phyloP scores from a whole-genome alignment of 768 basidiomycete species.

The Mycena olivaceomarginata region DNA sequence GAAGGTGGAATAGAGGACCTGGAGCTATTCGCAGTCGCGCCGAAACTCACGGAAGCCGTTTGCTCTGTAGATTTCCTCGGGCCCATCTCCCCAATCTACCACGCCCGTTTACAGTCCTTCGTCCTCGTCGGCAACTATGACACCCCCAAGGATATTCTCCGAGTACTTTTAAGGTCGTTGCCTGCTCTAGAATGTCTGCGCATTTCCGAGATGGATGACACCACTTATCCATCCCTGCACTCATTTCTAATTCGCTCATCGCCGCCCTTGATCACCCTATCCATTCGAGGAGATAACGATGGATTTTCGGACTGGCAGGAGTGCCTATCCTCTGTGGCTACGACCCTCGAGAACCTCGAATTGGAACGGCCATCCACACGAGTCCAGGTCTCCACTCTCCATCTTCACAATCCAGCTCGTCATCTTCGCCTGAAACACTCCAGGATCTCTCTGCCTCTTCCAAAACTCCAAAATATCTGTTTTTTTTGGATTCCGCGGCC shows the following conservation, averaged over 20 bases:
- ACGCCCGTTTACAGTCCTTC: slow-evolving; percentile 2
- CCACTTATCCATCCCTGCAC: not conserved
- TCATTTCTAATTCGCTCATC: slow-evolving; percentile 5
- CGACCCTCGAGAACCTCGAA: slow-evolving; percentile 19
- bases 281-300: not conserved
- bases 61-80: not conserved
- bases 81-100: not conserved
- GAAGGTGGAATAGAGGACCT: no score
- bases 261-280: not conserved
- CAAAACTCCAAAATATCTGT: not conserved
- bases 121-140: not conserved
- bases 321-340: not conserved
- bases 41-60: no score
- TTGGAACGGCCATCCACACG: not conserved
- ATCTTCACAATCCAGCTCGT: not conserved
- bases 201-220: slow-evolving; percentile 10
- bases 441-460: not conserved
- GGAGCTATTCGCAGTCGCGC: no score
- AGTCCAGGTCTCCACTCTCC: not conserved
- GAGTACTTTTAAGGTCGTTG: not conserved
- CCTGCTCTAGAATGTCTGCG: slow-evolving; percentile 18
- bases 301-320: slow-evolving; percentile 1
- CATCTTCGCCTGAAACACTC: not conserved
- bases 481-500: not conserved
- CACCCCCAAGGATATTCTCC: slow-evolving; percentile 6